These are phyloP conservation scores for Xylariaceae sp. DNA, from an alignment of 2,329 filamentous ascomycete species.

Conservation along the genomic window DNA sequence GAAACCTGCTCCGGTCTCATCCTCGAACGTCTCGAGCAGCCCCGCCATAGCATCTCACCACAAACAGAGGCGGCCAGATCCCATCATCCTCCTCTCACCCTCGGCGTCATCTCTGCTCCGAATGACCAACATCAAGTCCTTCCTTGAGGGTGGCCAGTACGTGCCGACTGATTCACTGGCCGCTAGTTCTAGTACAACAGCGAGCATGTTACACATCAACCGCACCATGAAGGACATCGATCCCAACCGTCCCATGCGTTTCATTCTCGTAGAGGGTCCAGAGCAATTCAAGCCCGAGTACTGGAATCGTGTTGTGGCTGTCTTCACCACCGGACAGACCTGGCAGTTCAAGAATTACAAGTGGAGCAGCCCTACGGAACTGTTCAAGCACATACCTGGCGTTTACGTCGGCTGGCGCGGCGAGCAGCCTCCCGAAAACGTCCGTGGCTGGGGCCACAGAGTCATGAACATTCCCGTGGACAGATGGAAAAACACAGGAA, in stretches of 20 bases:
- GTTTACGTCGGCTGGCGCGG: constrained; percentile 90
- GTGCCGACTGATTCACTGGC: constrained; percentile 66
- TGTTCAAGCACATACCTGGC: constrained; percentile 85
- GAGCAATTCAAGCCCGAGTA: constrained; percentile 98
- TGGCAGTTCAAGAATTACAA: constrained; percentile 99
- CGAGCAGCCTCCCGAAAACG: constrained; percentile 72
- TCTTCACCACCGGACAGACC: constrained; percentile 94
- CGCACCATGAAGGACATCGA: constrained; percentile 72
- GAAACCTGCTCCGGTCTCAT: constrained; percentile 45
- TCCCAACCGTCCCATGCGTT: constrained; percentile 72
- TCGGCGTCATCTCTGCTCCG: constrained; percentile 92
- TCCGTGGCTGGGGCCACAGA: constrained; percentile 81
- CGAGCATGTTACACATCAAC: constrained; percentile 82
- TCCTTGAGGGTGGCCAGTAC: constrained; percentile 83
- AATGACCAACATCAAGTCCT: constrained; percentile 92
- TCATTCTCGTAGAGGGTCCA: constrained; percentile 91
- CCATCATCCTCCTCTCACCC: constrained; percentile 95
- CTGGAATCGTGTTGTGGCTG: constrained; percentile 91
- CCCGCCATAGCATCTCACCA: constrained; percentile 53
- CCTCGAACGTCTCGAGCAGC: constrained; percentile 38
- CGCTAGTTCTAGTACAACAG: constrained; percentile 58
- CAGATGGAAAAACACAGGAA: constrained; percentile 64
- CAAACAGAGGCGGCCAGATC: constrained; percentile 60
- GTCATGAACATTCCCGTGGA: constrained; percentile 81
- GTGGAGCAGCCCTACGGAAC: constrained; percentile 82